Evolutionary conservation across 2,329 filamentous ascomycete genomes (phyloP).

Genomic region (Exophiala calicioides): DNA sequence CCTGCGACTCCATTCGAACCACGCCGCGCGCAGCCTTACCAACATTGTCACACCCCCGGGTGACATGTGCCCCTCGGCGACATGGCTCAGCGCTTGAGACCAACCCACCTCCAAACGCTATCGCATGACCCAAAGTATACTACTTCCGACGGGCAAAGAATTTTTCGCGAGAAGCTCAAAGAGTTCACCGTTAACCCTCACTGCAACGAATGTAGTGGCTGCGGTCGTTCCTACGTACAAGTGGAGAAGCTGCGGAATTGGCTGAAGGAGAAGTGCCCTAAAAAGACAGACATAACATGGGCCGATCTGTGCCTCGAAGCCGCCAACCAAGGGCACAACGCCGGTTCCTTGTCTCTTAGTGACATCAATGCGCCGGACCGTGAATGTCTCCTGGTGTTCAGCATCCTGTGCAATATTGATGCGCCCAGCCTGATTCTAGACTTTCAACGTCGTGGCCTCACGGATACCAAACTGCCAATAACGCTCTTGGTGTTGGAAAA

Average conservation of each 20-base stretch:
- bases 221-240: constrained; percentile 1
- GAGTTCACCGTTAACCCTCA: no score
- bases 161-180: no score
- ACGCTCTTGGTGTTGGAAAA: background rate
- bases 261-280: background rate
- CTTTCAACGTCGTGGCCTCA: background rate
- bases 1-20: no score
- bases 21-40: no score
- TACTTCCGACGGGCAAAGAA: no score
- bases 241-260: background rate
- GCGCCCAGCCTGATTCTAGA: background rate
- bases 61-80: no score
- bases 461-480: background rate
- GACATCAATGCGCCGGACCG: background rate
- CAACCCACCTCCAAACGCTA: no score
- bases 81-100: no score
- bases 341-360: background rate
- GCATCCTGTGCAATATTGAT: constrained; percentile 2
- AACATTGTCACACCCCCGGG: no score
- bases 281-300: background rate
- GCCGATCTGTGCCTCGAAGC: background rate
- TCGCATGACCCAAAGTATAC: no score
- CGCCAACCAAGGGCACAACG: background rate
- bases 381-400: constrained; percentile 1
- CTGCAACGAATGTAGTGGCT: no score